Percentiles rank a stretch among this genome's conserved stretches.
These are phyloP conservation scores for Lactifluus volemus DNA, from an alignment of 768 basidiomycete genomes.

Conservation along the genomic window DNA sequence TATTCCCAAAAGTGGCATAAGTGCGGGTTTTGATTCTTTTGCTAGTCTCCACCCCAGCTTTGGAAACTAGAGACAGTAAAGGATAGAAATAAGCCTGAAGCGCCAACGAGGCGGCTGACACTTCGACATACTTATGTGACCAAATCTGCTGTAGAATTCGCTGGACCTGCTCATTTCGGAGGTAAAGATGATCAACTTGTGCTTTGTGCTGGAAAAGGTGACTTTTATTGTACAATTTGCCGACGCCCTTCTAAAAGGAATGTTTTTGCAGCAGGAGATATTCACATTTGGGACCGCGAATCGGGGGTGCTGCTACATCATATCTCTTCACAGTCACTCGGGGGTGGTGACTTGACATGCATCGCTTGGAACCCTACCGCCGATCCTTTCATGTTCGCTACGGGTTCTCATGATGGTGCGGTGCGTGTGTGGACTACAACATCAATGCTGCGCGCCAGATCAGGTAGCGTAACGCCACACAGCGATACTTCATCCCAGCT, in stretches of 20 bases:
- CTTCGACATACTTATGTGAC: conserved; percentile 69
- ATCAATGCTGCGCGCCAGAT: conserved; percentile 5
- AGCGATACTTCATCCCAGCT: conserved; percentile 10
- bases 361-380: conserved; percentile 71
- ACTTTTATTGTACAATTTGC: conserved; percentile 6
- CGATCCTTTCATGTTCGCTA: conserved; percentile 61
- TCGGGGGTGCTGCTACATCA: conserved; percentile 64
- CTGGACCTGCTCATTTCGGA: conserved; percentile 77
- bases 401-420: conserved; percentile 69
- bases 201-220: conserved; percentile 69
- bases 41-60: conserved; percentile 64
- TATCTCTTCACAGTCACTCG: conserved; percentile 51
- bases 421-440: conserved; percentile 64
- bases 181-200: conserved; percentile 73
- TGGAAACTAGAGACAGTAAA: conserved; percentile 64
- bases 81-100: conserved; percentile 37
- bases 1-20: neutral
- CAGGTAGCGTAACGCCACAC: conserved; percentile 15
- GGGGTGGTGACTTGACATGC: conserved; percentile 64
- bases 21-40: neutral
- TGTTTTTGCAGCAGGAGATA: conserved; percentile 56
- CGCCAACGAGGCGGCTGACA: conserved; percentile 23
- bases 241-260: neutral
- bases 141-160: conserved; percentile 58
- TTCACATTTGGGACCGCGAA: conserved; percentile 83